Conservation (phyloP, 257 asterid species). For the Rauvolfia tetraphylla region DNA sequence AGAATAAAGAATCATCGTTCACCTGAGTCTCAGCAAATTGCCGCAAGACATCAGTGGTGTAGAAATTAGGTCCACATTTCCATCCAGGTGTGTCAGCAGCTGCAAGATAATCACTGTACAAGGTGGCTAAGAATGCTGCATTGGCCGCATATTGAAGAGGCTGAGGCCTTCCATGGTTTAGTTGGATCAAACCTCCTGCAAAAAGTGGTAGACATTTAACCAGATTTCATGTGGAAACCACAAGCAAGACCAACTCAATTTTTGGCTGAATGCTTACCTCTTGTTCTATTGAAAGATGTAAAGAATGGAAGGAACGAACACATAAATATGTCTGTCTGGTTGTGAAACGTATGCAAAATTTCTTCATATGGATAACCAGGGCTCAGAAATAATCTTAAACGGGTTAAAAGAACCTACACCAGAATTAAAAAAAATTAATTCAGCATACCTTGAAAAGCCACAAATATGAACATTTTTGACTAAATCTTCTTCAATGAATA, state of each 20-base stretch:
- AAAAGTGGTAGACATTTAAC: not conserved
- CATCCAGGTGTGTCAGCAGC: constrained; percentile 98
- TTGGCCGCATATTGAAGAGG: constrained; percentile 91
- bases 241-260: not conserved
- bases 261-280: constrained; percentile 35
- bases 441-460: constrained; percentile 2
- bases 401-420: constrained; percentile 79
- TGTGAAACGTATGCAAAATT: constrained; percentile 77
- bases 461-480: not conserved
- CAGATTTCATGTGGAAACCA: not conserved
- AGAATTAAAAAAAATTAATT: not conserved
- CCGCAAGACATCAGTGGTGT: constrained; percentile 70
- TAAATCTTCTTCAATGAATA: not conserved
- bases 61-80: constrained; percentile 95
- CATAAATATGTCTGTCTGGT: constrained; percentile 87
- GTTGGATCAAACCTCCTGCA: constrained; percentile 85
- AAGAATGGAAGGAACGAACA: constrained; percentile 85
- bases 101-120: constrained; percentile 81
- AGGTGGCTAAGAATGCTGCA: constrained; percentile 84
- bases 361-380: constrained; percentile 99
- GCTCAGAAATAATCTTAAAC: constrained; percentile 76
- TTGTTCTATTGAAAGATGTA: constrained; percentile 81
- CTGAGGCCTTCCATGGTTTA: constrained; percentile 92
- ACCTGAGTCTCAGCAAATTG: constrained; percentile 92
- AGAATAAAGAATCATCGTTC: constrained; percentile 1